phyloP scores from a whole-genome alignment of 164 flowering plant genomes.

The Santalum album region DNA sequence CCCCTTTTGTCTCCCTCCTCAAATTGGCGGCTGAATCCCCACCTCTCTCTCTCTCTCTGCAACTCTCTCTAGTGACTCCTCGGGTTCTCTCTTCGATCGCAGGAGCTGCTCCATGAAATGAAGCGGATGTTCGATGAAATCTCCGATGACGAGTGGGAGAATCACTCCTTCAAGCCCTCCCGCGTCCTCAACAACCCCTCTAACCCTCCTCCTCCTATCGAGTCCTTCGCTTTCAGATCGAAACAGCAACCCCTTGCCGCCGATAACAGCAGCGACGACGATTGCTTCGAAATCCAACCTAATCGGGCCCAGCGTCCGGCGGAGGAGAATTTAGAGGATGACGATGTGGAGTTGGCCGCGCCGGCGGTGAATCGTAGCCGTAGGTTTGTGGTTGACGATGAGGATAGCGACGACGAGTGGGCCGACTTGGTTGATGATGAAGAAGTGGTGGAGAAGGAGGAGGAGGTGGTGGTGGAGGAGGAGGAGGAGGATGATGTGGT shows the following conservation, averaged over 20 bases:
- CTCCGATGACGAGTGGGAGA: constrained; percentile 63
- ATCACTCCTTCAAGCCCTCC: constrained; percentile 52
- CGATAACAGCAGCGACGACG: constrained; percentile 19
- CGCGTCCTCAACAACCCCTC: constrained; percentile 29
- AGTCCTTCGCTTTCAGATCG: not conserved
- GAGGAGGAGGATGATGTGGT: constrained; percentile 63
- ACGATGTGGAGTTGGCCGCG: constrained; percentile 25
- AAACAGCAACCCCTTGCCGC: no score
- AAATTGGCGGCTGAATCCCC: not conserved
- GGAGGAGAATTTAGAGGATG: constrained; percentile 46
- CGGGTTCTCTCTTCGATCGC: no score
- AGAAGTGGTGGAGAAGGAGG: constrained; percentile 9
- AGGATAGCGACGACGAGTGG: constrained; percentile 40
- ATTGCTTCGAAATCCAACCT: constrained; percentile 16
- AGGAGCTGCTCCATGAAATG: constrained; percentile 26
- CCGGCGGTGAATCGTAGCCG: constrained; percentile 36
- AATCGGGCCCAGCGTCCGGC: constrained; percentile 3
- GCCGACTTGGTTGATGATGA: constrained; percentile 20
- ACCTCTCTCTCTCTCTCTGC: not conserved
- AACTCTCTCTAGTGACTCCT: no score
- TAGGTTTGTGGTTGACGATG: constrained; percentile 57
- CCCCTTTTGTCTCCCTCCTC: not conserved
- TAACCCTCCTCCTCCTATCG: constrained; percentile 45
- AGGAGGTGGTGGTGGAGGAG: constrained; percentile 6
- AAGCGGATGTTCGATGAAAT: constrained; percentile 44